Conservation (phyloP, 306 rosid species). For the Quercus wislizeni region DNA sequence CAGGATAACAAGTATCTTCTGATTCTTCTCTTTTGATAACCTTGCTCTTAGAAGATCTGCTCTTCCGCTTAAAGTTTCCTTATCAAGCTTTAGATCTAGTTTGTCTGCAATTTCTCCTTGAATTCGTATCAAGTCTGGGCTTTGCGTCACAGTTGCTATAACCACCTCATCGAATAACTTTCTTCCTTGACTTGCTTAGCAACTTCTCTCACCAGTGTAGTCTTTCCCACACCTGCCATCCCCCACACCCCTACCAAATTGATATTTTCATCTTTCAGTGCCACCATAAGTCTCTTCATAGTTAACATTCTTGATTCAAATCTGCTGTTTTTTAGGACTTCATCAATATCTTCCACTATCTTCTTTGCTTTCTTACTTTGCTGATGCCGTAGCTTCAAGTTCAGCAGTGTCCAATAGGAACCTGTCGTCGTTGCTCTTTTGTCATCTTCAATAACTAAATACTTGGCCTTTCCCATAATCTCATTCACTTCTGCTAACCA, state of each 20-base stretch:
- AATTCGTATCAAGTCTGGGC: background rate
- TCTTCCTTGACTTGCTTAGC: background rate
- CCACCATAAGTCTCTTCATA: background rate
- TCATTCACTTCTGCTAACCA: too few species aligned
- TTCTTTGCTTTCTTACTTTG: constrained; percentile 13
- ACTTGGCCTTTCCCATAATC: too few species aligned
- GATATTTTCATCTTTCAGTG: background rate
- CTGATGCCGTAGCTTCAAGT: background rate
- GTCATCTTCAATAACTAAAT: too few species aligned
- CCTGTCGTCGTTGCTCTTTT: too few species aligned
- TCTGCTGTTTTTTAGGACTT: background rate
- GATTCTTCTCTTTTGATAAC: background rate
- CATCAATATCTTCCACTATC: background rate
- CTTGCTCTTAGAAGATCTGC: background rate
- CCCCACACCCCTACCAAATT: constrained; percentile 1
- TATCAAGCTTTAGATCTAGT: background rate
- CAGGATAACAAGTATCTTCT: background rate
- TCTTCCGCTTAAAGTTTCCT: background rate
- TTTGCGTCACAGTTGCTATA: background rate
- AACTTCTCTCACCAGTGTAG: background rate
- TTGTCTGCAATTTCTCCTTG: constrained; percentile 7
- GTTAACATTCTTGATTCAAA: background rate
- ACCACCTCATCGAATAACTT: background rate
- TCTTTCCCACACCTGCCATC: background rate
- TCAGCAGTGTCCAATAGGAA: too few species aligned